Conservation (phyloP, 2,329 filamentous ascomycete genomes). For the Colletotrichum aenigma region DNA sequence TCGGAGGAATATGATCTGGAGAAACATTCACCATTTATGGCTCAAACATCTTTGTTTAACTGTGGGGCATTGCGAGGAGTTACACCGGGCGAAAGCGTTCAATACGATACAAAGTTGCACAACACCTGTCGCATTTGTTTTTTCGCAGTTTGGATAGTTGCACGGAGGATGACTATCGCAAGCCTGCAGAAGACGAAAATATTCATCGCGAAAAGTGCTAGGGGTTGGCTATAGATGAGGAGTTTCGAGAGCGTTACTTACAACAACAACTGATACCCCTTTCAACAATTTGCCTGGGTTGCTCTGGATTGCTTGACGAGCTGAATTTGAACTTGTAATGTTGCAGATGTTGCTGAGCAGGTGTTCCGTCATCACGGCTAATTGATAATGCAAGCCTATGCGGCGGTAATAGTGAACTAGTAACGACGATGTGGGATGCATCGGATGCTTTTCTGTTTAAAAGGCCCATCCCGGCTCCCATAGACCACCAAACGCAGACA, state of each 20-base stretch:
- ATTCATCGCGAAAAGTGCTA: background rate
- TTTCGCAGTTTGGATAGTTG: background rate
- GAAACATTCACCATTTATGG: background rate
- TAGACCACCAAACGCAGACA: background rate
- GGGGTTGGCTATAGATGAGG: background rate
- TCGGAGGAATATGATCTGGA: background rate
- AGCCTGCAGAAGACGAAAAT: background rate
- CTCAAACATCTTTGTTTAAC: background rate
- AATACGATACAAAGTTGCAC: background rate
- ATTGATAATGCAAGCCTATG: too few relatives aligned
- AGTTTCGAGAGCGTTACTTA: background rate
- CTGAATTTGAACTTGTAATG: background rate
- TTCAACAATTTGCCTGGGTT: background rate
- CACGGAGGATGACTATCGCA: background rate
- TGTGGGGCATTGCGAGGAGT: background rate
- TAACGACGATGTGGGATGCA: too few relatives aligned
- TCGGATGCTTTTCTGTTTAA: too few relatives aligned
- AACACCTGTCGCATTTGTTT: background rate
- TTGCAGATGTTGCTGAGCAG: too few relatives aligned
- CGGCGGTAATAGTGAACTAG: too few relatives aligned
- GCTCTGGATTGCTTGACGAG: rapidly evolving
- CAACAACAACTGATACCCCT: background rate
- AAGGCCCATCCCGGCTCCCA: too few relatives aligned
- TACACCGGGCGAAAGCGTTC: background rate
- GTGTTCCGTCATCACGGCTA: too few relatives aligned